Conservation (phyloP, 1,284 basidiomycete genomes). For the Microbotryum violaceum region DNA sequence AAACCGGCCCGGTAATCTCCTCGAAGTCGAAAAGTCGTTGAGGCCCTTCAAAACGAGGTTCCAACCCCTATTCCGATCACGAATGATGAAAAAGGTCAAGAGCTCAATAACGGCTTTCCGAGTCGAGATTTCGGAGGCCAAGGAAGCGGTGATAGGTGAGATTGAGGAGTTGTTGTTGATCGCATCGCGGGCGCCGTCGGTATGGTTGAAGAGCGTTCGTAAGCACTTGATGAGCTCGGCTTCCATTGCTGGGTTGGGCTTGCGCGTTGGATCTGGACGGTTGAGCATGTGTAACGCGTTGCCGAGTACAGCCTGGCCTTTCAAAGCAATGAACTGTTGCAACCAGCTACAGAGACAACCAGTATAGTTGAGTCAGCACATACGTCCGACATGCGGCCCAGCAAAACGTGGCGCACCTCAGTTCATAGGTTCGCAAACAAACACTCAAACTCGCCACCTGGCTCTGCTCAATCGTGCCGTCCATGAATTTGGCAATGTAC, state of each 20-base stretch:
- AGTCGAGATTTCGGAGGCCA: conserved; percentile 74
- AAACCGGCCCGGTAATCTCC: conserved; percentile 59
- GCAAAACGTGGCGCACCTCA: conserved; percentile 52
- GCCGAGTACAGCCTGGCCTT: conserved; percentile 75
- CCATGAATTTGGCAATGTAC: conserved; percentile 84
- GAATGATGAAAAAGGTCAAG: conserved; percentile 50
- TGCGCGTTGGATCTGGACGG: conserved; percentile 52
- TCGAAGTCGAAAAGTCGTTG: conserved; percentile 47
- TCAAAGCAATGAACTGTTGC: conserved; percentile 57
- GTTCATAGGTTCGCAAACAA: conserved; percentile 69
- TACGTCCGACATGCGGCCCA: not conserved
- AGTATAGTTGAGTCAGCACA: not conserved
- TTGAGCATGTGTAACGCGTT: conserved; percentile 70
- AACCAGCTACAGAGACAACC: conserved; percentile 12
- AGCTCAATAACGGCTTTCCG: conserved; percentile 76
- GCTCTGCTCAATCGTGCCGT: conserved; percentile 72
- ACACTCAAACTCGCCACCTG: conserved; percentile 70
- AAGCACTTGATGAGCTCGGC: conserved; percentile 85
- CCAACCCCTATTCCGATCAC: conserved; percentile 45
- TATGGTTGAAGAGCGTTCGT: conserved; percentile 70
- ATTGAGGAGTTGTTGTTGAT: conserved; percentile 69
- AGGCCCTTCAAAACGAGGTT: conserved; percentile 47
- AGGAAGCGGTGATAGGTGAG: conserved; percentile 70
- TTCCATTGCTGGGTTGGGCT: conserved; percentile 62
- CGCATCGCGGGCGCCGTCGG: conserved; percentile 68